Conservation (phyloP, 345 rosid genomes). For the Hibiscus trionum region DNA sequence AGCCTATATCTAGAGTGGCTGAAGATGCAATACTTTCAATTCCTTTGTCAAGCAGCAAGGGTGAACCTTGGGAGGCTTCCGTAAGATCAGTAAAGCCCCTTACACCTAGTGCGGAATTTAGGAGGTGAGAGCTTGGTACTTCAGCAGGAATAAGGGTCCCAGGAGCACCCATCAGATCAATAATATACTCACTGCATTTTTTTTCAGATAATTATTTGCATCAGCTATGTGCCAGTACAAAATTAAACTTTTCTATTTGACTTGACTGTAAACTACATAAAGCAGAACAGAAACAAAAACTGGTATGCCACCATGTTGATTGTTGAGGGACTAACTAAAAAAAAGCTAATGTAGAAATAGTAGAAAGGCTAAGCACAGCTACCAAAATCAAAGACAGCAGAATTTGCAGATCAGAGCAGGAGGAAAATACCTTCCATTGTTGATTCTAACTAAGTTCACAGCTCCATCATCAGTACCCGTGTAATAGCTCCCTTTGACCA, state of each 20-base stretch:
- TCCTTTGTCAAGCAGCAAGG: conserved; percentile 33
- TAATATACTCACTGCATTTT: conserved; percentile 70
- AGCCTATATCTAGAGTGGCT: conserved; percentile 15
- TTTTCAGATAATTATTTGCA: conserved; percentile 17
- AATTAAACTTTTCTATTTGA: conserved; percentile 1
- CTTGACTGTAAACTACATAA: background rate
- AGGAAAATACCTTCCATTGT: conserved; percentile 53
- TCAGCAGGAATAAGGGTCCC: conserved; percentile 85
- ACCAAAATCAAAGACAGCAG: background rate
- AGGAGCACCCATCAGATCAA: conserved; percentile 98
- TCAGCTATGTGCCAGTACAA: conserved; percentile 7
- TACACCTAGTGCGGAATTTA: conserved; percentile 36
- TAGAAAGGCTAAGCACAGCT: background rate
- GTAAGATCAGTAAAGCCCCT: conserved; percentile 39
- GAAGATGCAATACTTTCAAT: conserved; percentile 25
- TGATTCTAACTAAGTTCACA: conserved; percentile 54
- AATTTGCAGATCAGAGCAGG: conserved; percentile 5
- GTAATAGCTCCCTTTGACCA: conserved; percentile 92
- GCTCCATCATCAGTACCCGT: conserved; percentile 96
- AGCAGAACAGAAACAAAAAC: background rate
- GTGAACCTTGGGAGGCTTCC: conserved; percentile 25
- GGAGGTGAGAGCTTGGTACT: conserved; percentile 66
- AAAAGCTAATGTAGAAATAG: background rate
- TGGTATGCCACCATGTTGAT: background rate
- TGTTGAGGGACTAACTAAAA: background rate